Base-by-base conservation (phyloP, 2,329 filamentous ascomycete genomes). In the Aspergillus unguis region DNA sequence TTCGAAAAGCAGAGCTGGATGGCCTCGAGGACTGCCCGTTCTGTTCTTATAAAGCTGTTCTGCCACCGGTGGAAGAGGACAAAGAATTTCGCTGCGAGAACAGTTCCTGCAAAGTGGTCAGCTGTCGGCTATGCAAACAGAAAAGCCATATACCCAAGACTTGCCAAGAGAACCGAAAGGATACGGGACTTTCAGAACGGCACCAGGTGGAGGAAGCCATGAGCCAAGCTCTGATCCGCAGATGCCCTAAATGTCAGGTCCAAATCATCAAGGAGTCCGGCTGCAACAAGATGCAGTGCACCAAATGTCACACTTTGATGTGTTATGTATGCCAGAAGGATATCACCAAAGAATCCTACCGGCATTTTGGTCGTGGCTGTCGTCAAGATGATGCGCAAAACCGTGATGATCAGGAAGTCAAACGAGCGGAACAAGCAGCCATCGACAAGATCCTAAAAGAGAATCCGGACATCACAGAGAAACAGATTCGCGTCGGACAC, bases 221-320 rank as follows among this genome's bases (percentile, higher is more conserved):
- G 87, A 90, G 87, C 2, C 79, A 81, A 11, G 90, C 90, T 1
- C 63, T 95, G 59, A 87, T 95, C 49, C 82, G 90, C 23, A 83
- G 77, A 28, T 95, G 90, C 48, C 67, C 76, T 56, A 77, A 75
- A 57, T 86, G 87, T 71, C 75, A 78, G n/a, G 81, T 83, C n/a
- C 83, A 85, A 0, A 94, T 92, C 62, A 80, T 95, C 67, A 95
- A 95, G 65, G 81, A 85, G 33, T 68, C 75, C 31, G 90, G 90
- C 2, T 95, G 90, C 74, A 95, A 95, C 73, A 92, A 92, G 71
- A 89, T 95, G 81, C 79, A 69, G 0, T 95, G 90, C 67, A 75
- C 81, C 0, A 78, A 79, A n/a, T 85, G 82, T 60, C 54, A 62
- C 3, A 77, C 77, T 40, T 53, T 74, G 6, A 81, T 84, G 68